These are phyloP conservation scores for Carpinus fangiana DNA, from an alignment of 306 rosid species.

Conservation along the genomic window DNA sequence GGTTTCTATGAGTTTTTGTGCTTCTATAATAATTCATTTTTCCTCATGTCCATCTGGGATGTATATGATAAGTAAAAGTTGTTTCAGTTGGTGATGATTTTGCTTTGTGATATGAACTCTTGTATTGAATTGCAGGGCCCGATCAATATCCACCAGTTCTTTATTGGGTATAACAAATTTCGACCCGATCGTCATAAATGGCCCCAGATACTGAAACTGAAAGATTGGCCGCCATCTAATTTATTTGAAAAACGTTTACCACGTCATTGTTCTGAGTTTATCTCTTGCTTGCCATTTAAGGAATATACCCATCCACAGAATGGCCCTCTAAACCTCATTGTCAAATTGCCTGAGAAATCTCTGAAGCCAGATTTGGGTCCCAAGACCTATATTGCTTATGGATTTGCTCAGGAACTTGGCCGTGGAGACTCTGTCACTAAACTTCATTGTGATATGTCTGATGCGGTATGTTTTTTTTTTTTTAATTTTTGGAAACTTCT, in stretches of 20 bases:
- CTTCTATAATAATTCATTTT: background rate
- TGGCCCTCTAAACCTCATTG: constrained; percentile 59
- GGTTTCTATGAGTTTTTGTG: background rate
- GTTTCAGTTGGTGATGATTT: constrained; percentile 2
- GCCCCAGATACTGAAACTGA: constrained; percentile 86
- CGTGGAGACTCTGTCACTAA: constrained; percentile 92
- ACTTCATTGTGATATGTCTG: constrained; percentile 93
- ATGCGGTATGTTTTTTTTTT: constrained; percentile 58
- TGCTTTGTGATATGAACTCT: constrained; percentile 4
- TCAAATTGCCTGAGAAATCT: constrained; percentile 20
- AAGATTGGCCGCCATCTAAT: constrained; percentile 87
- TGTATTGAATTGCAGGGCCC: constrained; percentile 55
- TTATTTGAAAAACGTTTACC: constrained; percentile 75
- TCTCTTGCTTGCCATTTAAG: constrained; percentile 67
- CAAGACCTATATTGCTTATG: constrained; percentile 88
- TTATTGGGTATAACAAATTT: constrained; percentile 58
- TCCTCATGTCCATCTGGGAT: background rate
- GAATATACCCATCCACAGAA: constrained; percentile 64
- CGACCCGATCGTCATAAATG: constrained; percentile 32
- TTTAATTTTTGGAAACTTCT: background rate
- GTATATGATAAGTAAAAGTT: background rate
- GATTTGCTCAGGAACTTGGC: constrained; percentile 76
- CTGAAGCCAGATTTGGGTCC: constrained; percentile 89
- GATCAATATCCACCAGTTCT: constrained; percentile 79
- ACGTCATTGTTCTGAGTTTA: constrained; percentile 77